phyloP scores from a whole-genome alignment of 116 monocot species.

The Zostera marina region DNA sequence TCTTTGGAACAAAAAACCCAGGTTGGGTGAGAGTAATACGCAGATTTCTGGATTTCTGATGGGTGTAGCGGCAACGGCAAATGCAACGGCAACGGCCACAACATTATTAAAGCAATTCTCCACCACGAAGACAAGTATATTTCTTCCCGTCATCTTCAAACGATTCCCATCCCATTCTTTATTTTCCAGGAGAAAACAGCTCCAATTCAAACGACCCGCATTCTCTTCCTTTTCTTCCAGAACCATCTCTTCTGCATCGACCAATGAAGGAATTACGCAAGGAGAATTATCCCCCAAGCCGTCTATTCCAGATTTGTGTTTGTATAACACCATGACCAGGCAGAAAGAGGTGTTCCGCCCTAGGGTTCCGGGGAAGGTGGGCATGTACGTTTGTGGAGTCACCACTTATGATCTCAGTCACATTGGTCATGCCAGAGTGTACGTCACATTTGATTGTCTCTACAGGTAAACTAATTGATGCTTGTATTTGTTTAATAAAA shows the following conservation, averaged over 20 bases:
- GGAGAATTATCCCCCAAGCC: neutral
- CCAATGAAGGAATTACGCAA: neutral
- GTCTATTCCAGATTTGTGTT: conserved; percentile 17
- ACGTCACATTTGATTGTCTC: conserved; percentile 84
- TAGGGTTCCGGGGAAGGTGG: conserved; percentile 44
- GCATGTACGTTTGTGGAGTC: conserved; percentile 97
- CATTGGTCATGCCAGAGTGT: conserved; percentile 85
- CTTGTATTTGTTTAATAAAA: neutral
- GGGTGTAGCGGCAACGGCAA: neutral
- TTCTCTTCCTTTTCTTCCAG: conserved; percentile 1
- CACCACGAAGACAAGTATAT: neutral
- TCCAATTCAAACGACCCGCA: conserved; percentile 1
- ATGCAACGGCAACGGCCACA: neutral
- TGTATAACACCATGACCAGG: conserved; percentile 73
- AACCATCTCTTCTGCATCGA: conserved; percentile 7
- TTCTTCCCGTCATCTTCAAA: neutral
- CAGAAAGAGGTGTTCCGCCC: conserved; percentile 60
- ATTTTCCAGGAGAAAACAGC: neutral
- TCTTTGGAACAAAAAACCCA: neutral
- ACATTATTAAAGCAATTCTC: conserved; percentile 4
- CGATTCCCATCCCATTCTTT: neutral
- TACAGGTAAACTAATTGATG: conserved; percentile 26
- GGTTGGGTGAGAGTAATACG: neutral
- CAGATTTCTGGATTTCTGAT: neutral
- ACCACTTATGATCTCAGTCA: conserved; percentile 91